Base-by-base conservation (phyloP, 192 early-diverging fungal species). In the Backusella sp. region DNA sequence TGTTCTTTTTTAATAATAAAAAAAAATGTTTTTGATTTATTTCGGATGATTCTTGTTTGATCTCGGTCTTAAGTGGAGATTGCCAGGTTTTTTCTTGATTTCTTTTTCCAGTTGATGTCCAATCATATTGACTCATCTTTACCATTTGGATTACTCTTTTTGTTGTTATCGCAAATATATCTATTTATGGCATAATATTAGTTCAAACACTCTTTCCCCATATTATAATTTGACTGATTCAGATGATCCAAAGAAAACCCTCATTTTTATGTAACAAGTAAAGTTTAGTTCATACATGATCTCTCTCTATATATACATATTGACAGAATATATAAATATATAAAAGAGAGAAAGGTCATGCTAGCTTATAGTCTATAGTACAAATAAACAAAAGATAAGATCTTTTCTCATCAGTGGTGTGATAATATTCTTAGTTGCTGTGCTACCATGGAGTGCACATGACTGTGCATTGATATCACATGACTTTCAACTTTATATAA, bases 381-480 rank as follows among this genome's bases (percentile, higher is more conserved):
- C 5, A 59, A 8, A 53, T 28, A 62, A 62, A 62, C 26, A 62
- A 49, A 62, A 62, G 56, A 62, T 62, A 62, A 62, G 56, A 62
- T 62, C 56, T 62, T 28, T 62, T 62, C 11, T 28, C 21, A 26
- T 62, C 11, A 62, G 56, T 62, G 56, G 56, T 62, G 56, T 62
- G 56, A 62, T 62, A n/a, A 49, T 49, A 23, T 28, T 62, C 26
- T 62, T 28, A 62, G 23, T 62, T 0, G 42, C 42, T 14, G 21
- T 62, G 4, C 11, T 62, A 62, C 56, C 56, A 11, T 12, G 1
- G 12, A 28, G 11, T 4, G 2, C 56, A 62, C 23, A 26, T 62
- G 56, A 62, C 26, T 28, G 56, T 28, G 56, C 56, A 62, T 62
- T 62, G 56, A 62, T 62, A 23, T 62, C 56, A 62, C 56, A 62